Conservation (phyloP, 306 rosid species). For the Potentilla sterilis region DNA sequence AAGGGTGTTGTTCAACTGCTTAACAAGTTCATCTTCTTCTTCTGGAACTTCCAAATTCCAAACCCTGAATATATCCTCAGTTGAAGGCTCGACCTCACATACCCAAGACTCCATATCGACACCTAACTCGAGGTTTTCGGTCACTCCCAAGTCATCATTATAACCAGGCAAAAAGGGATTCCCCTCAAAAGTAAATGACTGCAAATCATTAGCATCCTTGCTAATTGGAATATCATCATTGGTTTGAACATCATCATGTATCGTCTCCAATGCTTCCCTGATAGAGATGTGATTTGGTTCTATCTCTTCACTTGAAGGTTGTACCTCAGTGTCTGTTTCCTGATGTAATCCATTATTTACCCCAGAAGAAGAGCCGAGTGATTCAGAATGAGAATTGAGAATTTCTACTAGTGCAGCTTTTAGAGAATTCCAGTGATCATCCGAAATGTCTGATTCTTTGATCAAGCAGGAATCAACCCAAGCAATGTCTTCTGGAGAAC, state of each 20-base stretch:
- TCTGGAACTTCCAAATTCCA: conserved; percentile 63
- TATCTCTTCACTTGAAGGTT: conserved; percentile 22
- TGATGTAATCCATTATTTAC: conserved; percentile 4
- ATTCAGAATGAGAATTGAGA: conserved; percentile 37
- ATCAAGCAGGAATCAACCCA: conserved; percentile 73
- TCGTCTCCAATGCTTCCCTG: conserved; percentile 25
- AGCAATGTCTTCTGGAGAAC: conserved; percentile 65
- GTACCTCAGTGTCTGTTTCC: conserved; percentile 29
- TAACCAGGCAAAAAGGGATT: conserved; percentile 77
- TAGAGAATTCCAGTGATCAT: conserved; percentile 49
- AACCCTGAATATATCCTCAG: conserved; percentile 57
- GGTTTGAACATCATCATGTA: conserved; percentile 18
- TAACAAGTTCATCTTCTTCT: conserved; percentile 61
- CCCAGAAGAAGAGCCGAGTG: conserved; percentile 18
- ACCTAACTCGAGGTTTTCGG: conserved; percentile 15
- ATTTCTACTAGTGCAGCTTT: conserved; percentile 59
- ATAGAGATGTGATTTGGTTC: background rate
- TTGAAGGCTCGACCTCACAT: conserved; percentile 35
- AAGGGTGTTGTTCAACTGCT: conserved; percentile 51
- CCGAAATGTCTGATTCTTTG: conserved; percentile 30
- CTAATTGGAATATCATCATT: conserved; percentile 22
- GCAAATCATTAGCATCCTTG: conserved; percentile 21
- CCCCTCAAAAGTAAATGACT: conserved; percentile 37
- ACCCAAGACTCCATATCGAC: conserved; percentile 20
- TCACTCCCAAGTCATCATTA: conserved; percentile 36